A percentile compares a stretch with the other conserved stretches of the same genome.
These are phyloP conservation scores for Polyplosphaeria fusca DNA, from an alignment of 495 filamentous ascomycete species.

Conservation along the genomic window DNA sequence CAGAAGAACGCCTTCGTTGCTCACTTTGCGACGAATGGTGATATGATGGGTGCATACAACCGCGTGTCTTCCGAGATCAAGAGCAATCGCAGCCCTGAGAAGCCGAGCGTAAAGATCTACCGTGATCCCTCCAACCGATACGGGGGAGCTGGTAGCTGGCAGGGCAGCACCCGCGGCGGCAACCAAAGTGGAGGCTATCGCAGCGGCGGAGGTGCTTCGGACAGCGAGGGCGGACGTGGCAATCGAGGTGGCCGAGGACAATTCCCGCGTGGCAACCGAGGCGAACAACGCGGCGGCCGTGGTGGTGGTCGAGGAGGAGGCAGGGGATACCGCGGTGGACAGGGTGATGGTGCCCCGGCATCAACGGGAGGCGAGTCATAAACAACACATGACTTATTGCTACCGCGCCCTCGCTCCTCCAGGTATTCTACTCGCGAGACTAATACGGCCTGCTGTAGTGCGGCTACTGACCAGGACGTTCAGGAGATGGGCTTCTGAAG, in stretches of 20 bases:
- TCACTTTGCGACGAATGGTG: constrained; percentile 71
- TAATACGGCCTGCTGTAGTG: no score
- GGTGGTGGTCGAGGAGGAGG: constrained; percentile 40
- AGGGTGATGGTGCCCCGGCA: constrained; percentile 31
- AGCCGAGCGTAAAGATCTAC: constrained; percentile 78
- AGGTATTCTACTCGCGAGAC: no score
- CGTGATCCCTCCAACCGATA: constrained; percentile 48
- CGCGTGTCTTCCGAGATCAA: constrained; percentile 71
- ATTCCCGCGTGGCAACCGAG: constrained; percentile 56
- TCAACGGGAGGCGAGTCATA: constrained; percentile 34
- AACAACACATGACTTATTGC: background rate
- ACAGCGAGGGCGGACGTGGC: constrained; percentile 70
- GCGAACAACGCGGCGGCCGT: constrained; percentile 39
- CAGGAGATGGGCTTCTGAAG: no score
- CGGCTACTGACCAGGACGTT: no score
- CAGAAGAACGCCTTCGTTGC: constrained; percentile 73
- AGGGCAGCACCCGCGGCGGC: constrained; percentile 56
- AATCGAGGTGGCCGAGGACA: constrained; percentile 60
- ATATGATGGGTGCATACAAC: constrained; percentile 71
- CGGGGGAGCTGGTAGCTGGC: constrained; percentile 68
- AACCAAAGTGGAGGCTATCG: constrained; percentile 48
- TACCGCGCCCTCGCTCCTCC: background rate
- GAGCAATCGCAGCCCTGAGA: constrained; percentile 54
- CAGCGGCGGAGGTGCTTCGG: constrained; percentile 60
- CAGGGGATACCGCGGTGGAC: constrained; percentile 29